Evolutionary conservation across 176 grass and related monocot genomes (phyloP).

Genomic region (Juncus effusus): DNA sequence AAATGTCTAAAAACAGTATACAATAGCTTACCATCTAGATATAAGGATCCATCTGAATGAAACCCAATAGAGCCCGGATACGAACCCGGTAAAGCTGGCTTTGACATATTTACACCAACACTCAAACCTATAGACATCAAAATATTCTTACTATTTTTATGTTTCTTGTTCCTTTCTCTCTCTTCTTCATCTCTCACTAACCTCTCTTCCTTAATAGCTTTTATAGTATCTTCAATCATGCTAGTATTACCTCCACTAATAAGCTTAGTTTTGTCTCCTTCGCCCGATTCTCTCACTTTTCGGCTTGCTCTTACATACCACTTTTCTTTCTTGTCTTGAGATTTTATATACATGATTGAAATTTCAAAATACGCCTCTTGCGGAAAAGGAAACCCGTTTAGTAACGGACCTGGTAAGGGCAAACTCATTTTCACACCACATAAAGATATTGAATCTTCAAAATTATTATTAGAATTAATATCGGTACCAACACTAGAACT

Average conservation of each 20-base stretch:
- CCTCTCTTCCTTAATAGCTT: conserved; percentile 27
- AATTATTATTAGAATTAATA: conserved; percentile 32
- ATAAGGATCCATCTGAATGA: conserved; percentile 75
- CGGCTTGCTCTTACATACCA: conserved; percentile 40
- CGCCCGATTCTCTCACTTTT: conserved; percentile 29
- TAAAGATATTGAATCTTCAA: conserved; percentile 1
- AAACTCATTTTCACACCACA: conserved; percentile 60
- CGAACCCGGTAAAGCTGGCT: conserved; percentile 47
- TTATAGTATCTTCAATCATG: conserved; percentile 16
- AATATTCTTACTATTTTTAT: conserved; percentile 29
- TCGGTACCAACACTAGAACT: conserved; percentile 29
- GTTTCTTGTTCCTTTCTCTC: conserved; percentile 29
- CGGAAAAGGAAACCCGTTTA: conserved; percentile 62
- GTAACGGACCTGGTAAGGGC: conserved; percentile 69
- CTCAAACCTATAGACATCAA: conserved; percentile 71
- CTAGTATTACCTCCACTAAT: conserved; percentile 28
- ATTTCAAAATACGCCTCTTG: conserved; percentile 92
- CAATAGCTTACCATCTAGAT: conserved; percentile 62
- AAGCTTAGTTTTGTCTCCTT: conserved; percentile 63
- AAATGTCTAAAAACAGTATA: background rate
- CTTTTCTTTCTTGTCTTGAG: conserved; percentile 41
- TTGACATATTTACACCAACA: background rate
- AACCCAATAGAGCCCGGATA: conserved; percentile 78
- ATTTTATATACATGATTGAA: conserved; percentile 67
- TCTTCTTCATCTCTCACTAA: conserved; percentile 30